phyloP scores from a whole-genome alignment of 2,329 filamentous ascomycete species.

The Talaromyces marneffei region DNA sequence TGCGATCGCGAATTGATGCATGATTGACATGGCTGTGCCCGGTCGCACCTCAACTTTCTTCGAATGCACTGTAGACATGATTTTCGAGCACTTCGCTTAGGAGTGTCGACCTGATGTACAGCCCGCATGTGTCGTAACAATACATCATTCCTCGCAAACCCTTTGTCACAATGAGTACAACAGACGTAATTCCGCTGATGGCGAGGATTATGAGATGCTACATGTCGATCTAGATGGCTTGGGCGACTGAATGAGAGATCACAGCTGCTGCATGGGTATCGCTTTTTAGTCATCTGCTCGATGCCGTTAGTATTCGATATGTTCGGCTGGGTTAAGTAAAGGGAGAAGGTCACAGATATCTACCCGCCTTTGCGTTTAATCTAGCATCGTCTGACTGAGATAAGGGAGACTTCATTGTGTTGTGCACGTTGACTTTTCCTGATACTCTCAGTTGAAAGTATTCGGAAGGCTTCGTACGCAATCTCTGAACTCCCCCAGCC shows the following conservation, averaged over 20 bases:
- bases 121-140: conserved; percentile 5
- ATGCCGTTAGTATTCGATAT: not conserved
- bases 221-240: conserved; percentile 7
- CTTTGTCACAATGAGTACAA: conserved; percentile 3
- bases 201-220: not conserved
- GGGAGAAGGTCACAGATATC: not conserved
- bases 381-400: not conserved
- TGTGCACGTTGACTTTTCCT: not conserved
- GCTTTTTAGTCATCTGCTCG: not conserved
- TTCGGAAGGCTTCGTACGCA: not conserved
- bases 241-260: conserved; percentile 3
- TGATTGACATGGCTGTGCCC: conserved; percentile 5
- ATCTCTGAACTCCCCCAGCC: not conserved
- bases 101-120: conserved; percentile 4
- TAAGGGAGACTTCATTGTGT: not conserved
- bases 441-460: not conserved
- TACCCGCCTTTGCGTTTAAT: not conserved
- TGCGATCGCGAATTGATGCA: not conserved
- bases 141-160: conserved; percentile 8
- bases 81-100: not conserved
- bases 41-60: conserved; percentile 6
- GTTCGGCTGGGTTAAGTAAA: too few species aligned
- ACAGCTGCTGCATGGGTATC: conserved; percentile 6
- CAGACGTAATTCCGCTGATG: not conserved
- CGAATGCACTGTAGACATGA: conserved; percentile 3